Base-by-base conservation (phyloP, 768 basidiomycete species). In the Tubosaeta brunneosetosa region DNA sequence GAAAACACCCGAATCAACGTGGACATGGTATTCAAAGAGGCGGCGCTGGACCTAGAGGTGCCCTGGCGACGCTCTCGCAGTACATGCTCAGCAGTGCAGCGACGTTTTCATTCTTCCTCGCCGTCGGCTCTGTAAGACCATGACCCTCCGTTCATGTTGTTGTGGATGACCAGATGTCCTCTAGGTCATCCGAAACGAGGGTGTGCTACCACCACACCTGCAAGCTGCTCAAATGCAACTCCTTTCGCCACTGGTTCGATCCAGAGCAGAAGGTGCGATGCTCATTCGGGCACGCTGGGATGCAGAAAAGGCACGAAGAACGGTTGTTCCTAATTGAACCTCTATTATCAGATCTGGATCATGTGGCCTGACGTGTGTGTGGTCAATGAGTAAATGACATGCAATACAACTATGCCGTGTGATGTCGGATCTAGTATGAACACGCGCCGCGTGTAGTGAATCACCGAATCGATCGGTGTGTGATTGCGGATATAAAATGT, bases 41-140 rank as follows among this genome's bases (percentile, higher is more conserved):
- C 59, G 95, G 95, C 41, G 85, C 91, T 8, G 97, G 97, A 25
- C 94, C 92, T 25, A 81, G 94, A 64, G 97, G 97, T 11, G 74
- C 84, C 46, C 75, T 98, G 25, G 86, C 91, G 4, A 97, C 97
- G 1, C 82, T 99, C 47, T 95, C 94, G 13, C 92, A 94, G 63
- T 98, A 97, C 71, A 99, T 99, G 97, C 81, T 97, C 27, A 91
- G 91, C 63, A 98, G 95, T 61, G 95, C 91, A 6, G 94, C 94
- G 8, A 97, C 95, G 0, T 98, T 99, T 70, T 87, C 86, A 3
- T 97, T 97, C 76, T 98, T 98, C 85, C 85, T 98, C 55, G 83
- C 92, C 37, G 91, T 97, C 64, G 89, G 92, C 64, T 93, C 93
- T 29, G 93, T 94, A 64, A 62, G 84, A 65, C 19, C 4, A 36